A percentile compares a stretch with the other conserved stretches of the same genome.
These are phyloP conservation scores for Globisporangium rhizosaccharum DNA, from an alignment of 352 stramenopile genomes.

Conservation along the genomic window DNA sequence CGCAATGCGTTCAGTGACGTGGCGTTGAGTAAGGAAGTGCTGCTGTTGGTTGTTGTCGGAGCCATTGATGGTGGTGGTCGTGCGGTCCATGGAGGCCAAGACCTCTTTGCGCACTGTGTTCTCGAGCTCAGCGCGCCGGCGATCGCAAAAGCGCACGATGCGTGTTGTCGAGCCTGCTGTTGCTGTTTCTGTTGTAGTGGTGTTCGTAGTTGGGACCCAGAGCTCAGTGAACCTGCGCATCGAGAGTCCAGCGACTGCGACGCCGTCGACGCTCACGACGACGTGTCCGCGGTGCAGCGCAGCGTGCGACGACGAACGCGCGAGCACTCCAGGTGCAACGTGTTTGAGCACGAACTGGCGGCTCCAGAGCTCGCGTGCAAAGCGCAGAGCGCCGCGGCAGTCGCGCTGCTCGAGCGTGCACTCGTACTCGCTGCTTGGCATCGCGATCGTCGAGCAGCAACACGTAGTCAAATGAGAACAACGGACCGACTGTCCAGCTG, in stretches of 20 bases:
- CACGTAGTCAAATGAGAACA: background rate
- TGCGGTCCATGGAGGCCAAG: background rate
- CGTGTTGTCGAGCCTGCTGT: background rate
- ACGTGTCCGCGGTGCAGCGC: constrained; percentile 23
- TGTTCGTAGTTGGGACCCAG: constrained; percentile 12
- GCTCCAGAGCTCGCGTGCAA: constrained; percentile 37
- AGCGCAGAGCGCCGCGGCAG: constrained; percentile 14
- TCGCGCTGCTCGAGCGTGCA: constrained; percentile 14
- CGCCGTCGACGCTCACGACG: constrained; percentile 26
- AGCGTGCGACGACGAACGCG: constrained; percentile 14
- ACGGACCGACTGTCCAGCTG: too few species aligned
- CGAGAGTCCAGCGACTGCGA: constrained; percentile 17
- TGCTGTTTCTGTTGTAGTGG: background rate
- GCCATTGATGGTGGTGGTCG: background rate
- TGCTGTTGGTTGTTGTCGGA: background rate
- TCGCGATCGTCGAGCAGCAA: background rate
- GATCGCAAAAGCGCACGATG: constrained; percentile 23
- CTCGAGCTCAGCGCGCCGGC: constrained; percentile 28
- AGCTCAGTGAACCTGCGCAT: constrained; percentile 26
- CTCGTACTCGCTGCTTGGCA: constrained; percentile 32
- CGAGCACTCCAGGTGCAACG: constrained; percentile 13
- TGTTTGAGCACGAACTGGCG: constrained; percentile 35
- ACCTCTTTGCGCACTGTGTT: constrained; percentile 26
- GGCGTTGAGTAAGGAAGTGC: background rate
- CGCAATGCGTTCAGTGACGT: constrained; percentile 13